Evolutionary conservation across 1,284 basidiomycete species (phyloP), one percentile per base, ranked within the genome.

Genomic region (Leccinum pachyderme): DNA sequence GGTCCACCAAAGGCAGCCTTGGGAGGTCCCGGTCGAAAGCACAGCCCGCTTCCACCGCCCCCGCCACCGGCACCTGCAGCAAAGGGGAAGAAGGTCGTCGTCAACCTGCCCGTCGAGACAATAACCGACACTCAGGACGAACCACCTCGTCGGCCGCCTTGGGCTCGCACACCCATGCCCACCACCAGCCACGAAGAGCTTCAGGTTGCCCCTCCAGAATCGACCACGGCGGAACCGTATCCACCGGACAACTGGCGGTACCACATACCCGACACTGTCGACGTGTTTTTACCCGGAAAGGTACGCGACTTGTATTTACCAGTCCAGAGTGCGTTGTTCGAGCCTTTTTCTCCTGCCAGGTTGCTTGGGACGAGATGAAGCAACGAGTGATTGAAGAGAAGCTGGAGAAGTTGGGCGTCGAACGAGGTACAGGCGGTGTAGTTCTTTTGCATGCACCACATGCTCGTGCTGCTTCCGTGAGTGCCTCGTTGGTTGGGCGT

Each of bases 241-340:
- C 88, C 89, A 47, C 77, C 82, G 18, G 87, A 90, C 63, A 70
- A 66, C 27, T 82, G 77, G 77, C 76, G 83, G 58, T 63, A 66
- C 41, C 67, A 75, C 51, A 72, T 89, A 35, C 89, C 89, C 2
- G 69, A 77, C 57, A 81, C 82, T 2, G 76, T 92, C 44, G 89
- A 90, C 61, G 89, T 92, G 27, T 91, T 89, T 67, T 74, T 92
- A 33, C 89, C 89, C n/a, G 86, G 86, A 56, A 88, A 86, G 81
- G 89, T 90, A 54, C 52, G 55, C 28, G 24, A 54, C 45, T 29
- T 55, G 53, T 57, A 39, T 55, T 32, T 55, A 11, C 2, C 7
- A 2, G 44, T 41, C 29, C 9, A 52, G 54, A 47, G 33, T 27
- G 43, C 28, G 32, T 49, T 53, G 51, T 52, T 65, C 53, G 62